These are phyloP conservation scores for Russula foetens DNA, from an alignment of 768 basidiomycete genomes.

Conservation along the genomic window DNA sequence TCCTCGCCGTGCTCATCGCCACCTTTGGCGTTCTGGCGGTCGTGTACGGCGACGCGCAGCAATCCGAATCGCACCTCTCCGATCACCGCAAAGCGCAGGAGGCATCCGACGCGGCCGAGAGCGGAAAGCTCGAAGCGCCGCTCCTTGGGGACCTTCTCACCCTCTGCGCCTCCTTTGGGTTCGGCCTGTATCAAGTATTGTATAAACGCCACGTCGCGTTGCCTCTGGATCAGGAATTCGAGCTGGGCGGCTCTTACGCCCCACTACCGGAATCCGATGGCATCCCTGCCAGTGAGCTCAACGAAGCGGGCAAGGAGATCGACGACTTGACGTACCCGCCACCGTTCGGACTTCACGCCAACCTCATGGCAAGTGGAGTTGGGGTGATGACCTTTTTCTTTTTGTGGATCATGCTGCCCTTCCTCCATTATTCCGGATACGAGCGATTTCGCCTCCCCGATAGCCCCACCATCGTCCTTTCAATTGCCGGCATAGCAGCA, in stretches of 20 bases:
- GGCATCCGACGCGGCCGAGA: background rate
- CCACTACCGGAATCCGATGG: slow-evolving; percentile 36
- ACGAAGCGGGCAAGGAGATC: slow-evolving; percentile 5
- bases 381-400: slow-evolving; percentile 66
- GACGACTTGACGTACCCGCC: slow-evolving; percentile 38
- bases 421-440: slow-evolving; percentile 57
- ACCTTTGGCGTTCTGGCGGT: slow-evolving; percentile 74
- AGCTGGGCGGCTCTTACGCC: slow-evolving; percentile 37
- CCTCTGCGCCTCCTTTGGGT: slow-evolving; percentile 60
- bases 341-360: slow-evolving; percentile 81
- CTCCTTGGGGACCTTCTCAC: slow-evolving; percentile 69
- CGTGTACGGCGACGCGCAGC: slow-evolving; percentile 57
- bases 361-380: slow-evolving; percentile 71
- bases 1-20: slow-evolving; percentile 71
- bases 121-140: slow-evolving; percentile 37
- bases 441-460: slow-evolving; percentile 65
- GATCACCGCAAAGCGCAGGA: slow-evolving; percentile 7
- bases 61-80: slow-evolving; percentile 25
- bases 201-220: slow-evolving; percentile 77
- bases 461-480: slow-evolving; percentile 34
- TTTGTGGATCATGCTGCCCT: slow-evolving; percentile 72
- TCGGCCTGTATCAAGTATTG: slow-evolving; percentile 74
- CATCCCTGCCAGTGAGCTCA: slow-evolving; percentile 21
- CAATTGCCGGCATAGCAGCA: slow-evolving; percentile 60
- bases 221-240: slow-evolving; percentile 51